phyloP scores from a whole-genome alignment of 768 basidiomycete species.

The Phaeotremella skinneri region DNA sequence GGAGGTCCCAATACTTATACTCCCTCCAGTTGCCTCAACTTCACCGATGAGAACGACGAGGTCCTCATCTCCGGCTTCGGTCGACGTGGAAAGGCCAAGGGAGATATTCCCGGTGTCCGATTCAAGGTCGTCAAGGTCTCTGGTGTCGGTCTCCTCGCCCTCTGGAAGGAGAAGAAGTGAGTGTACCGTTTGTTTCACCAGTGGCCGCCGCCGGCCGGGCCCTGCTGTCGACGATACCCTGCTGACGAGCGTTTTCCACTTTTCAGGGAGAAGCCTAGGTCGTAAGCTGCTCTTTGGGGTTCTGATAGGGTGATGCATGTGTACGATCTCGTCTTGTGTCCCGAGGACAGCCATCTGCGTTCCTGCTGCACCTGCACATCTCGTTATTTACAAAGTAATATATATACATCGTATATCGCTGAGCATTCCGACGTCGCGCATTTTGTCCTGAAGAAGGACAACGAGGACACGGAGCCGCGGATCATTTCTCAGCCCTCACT shows the following conservation, averaged over 20 bases:
- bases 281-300: conserved; percentile 23
- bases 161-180: conserved; percentile 98
- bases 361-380: background rate
- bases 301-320: conserved; percentile 4
- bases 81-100: conserved; percentile 99
- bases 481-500: too few relatives aligned
- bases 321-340: background rate
- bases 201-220: background rate
- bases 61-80: conserved; percentile 99
- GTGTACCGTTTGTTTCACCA: conserved; percentile 10
- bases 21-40: conserved; percentile 50
- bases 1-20: conserved; percentile 7
- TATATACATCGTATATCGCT: too few relatives aligned
- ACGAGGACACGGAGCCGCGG: too few relatives aligned
- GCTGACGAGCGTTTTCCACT: conserved; percentile 15
- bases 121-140: conserved; percentile 99
- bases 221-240: background rate
- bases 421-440: too few relatives aligned
- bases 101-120: conserved; percentile 98
- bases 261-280: conserved; percentile 49
- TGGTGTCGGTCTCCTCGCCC: conserved; percentile 93
- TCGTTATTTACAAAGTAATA: too few relatives aligned
- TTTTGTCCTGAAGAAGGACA: too few relatives aligned
- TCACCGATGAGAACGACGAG: conserved; percentile 98
- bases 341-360: background rate